Base-by-base conservation (phyloP, 2,329 filamentous ascomycete genomes). In the Cladophialophora chaetospira region DNA sequence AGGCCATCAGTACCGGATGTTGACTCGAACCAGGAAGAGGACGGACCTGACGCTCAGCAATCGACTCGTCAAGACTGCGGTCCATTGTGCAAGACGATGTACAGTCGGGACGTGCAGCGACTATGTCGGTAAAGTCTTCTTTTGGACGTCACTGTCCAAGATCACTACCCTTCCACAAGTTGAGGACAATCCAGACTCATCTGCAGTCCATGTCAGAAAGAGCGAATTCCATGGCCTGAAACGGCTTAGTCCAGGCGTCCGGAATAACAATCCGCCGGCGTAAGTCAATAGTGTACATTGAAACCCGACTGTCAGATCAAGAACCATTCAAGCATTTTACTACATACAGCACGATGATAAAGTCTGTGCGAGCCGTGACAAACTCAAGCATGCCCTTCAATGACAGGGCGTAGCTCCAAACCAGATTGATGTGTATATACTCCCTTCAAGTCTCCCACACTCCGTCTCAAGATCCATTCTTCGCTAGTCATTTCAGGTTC, bases 1-100 rank as follows among this genome's bases (percentile, higher is more conserved):
- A 8, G 15, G 13, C 13, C 48, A 46, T 54, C 17, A 63, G 53
- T 35, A 15, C 46, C 5, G 38, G 17, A 26, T 19, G 53, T 5
- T 43, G 25, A n/a, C 17, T 29, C 15, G 42, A n/a, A n/a, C 11
- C 42, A 21, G 38, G 52, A 25, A 36, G 29, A 47, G 47, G 67
- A 59, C 75, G 60, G 77, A 85, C 82, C 67, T 83, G 80, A 63
- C 81, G 80, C 67, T 85, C 82, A 61, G 77, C 76, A 61, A 85
- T 84, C 67, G 85, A 84, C 66, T 86, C 84, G 72, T 86, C 83
- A 57, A 87, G 75, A 66, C 80, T 82, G 68, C 82, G 80, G 73
- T 87, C 84, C 83, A 87, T 87, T 29, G 42, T 44, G 19, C 6
- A 28, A 11, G 21, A 23, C 15, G 42, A 3, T 21, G 17, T 23